These are phyloP conservation scores for Naganishia randhawae DNA, from an alignment of 768 basidiomycete genomes.

Conservation along the genomic window DNA sequence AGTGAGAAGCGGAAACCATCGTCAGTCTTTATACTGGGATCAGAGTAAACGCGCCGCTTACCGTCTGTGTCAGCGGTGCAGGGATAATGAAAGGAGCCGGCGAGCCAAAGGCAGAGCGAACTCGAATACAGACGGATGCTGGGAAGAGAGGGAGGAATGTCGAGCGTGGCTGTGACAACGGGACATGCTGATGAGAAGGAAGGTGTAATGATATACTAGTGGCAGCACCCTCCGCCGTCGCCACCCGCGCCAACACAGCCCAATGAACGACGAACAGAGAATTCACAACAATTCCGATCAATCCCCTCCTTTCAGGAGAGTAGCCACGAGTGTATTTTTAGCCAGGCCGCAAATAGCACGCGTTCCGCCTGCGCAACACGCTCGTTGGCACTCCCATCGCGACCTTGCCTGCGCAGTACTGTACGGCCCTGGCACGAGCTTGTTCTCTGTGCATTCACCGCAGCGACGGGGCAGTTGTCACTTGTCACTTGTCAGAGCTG, in stretches of 20 bases:
- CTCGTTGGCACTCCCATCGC: too few species aligned
- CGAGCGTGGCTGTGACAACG: neutral
- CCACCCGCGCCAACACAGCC: constrained; percentile 1
- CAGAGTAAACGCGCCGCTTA: neutral
- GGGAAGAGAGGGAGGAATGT: neutral
- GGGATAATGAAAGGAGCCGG: neutral
- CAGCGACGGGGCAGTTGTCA: too few species aligned
- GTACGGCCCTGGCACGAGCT: too few species aligned
- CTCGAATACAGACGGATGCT: neutral
- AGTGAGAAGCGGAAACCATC: neutral
- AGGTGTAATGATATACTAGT: neutral
- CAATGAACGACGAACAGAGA: neutral
- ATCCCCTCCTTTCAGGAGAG: neutral
- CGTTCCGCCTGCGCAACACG: neutral
- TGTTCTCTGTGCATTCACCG: too few species aligned
- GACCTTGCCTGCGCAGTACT: too few species aligned
- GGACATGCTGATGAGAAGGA: neutral
- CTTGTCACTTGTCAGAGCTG: too few species aligned
- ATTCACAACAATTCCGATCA: neutral
- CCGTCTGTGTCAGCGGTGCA: neutral
- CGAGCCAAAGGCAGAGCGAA: neutral
- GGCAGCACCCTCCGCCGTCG: neutral
- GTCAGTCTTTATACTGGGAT: neutral
- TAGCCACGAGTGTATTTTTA: too few species aligned
- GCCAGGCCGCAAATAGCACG: neutral